Conservation (phyloP, 2,329 filamentous ascomycete species). For the Pseudomassariella vexata region DNA sequence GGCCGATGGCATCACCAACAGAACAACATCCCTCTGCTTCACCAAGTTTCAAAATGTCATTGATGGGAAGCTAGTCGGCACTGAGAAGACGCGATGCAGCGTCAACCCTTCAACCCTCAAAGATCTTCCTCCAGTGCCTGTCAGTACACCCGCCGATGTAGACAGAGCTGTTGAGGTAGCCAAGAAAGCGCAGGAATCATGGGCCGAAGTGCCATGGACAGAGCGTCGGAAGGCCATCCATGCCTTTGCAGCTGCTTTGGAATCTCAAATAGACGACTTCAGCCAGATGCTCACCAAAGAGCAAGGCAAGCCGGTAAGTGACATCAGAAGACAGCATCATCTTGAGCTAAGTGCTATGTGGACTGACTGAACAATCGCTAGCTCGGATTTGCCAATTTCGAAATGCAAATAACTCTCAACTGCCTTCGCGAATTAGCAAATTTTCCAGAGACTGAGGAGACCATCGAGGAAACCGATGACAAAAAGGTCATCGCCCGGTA, state of each 20-base stretch:
- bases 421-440: constrained; percentile 15
- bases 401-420: constrained; percentile 11
- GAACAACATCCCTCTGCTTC: no score
- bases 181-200: constrained; percentile 38
- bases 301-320: constrained; percentile 12
- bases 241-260: constrained; percentile 14
- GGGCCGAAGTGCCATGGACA: constrained; percentile 29
- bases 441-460: constrained; percentile 24
- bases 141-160: constrained; percentile 41
- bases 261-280: constrained; percentile 9
- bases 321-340: no score
- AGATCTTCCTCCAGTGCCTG: constrained; percentile 43
- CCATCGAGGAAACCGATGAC: constrained; percentile 30
- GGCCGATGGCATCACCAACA: no score
- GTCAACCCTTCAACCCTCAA: constrained; percentile 46
- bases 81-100: constrained; percentile 36
- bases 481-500: constrained; percentile 17
- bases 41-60: constrained; percentile 49
- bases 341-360: no score
- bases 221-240: constrained; percentile 21
- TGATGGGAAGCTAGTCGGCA: constrained; percentile 39
- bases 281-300: constrained; percentile 10
- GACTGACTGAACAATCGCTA: no score
- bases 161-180: constrained; percentile 43
- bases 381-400: constrained; percentile 11